Evolutionary conservation across 2,329 filamentous ascomycete species (phyloP), one percentile per base, ranked within the genome.

Genomic region (Allantophomopsis lycopodina): DNA sequence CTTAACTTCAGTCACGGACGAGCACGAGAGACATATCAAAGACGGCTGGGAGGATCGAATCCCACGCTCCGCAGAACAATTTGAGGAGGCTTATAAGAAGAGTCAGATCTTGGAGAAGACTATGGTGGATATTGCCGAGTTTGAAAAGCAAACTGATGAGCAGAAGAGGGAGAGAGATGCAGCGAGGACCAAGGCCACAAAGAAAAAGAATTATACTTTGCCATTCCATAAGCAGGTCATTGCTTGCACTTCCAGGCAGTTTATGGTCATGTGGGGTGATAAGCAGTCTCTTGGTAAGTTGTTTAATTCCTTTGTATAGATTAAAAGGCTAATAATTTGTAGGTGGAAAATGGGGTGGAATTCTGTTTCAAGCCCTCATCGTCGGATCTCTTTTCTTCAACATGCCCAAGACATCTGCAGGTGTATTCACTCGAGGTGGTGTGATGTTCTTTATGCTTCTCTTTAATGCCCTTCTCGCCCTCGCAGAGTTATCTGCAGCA

Each of bases 1-100:
- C 57, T 60, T 88, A 28, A 88, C 83, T 0, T 84, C 79, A 2
- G 77, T 88, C 51, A 85, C 76, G 7, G 72, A 73, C 34, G 61
- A 68, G 2, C 63, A 74, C 40, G 76, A 78, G 43, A 64, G 77
- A 23, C 60, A 70, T 23, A 55, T 76, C 14, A 66, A 65, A 32
- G 53, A 66, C 13, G 75, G 72, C 2, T 78, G 65, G 56, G 70
- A 79, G 50, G 54, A 73, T 45, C 65, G 65, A 4, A 66, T 73
- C 20, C 73, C 75, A 1, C 60, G 68, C 13, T 71, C 67, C 1
- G 59, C 68, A 5, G 65, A 66, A 5, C 66, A 77, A 28, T 76
- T 79, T 46, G 69, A 68, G 16, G 58, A 62, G 12, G 59, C 60
- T 0, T 77, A 69, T 53, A 57, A 59, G 17, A 59, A 61, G 35